Percentiles rank a stretch among this genome's conserved stretches.
Conservation (phyloP, 306 rosid species). For the Pyrus communis region DNA sequence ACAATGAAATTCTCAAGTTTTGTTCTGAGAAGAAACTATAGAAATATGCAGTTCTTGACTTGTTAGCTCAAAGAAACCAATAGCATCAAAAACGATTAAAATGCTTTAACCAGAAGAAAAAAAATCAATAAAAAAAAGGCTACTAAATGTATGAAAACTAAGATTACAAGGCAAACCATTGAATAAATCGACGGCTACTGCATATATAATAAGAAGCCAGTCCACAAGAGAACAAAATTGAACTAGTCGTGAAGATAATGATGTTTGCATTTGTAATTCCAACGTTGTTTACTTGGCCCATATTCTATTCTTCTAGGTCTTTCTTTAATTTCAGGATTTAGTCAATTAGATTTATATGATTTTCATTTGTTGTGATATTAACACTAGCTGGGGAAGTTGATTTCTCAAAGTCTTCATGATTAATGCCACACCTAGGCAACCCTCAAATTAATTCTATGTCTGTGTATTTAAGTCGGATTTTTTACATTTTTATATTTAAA, state of each 20-base stretch:
- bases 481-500: too few relatives aligned
- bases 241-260: not conserved
- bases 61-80: not conserved
- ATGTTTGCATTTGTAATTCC: not conserved
- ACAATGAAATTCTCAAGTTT: not conserved
- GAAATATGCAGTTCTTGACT: not conserved
- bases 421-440: not conserved
- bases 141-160: too few relatives aligned
- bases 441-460: not conserved
- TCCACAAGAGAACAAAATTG: too few relatives aligned
- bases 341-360: not conserved
- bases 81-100: too few relatives aligned
- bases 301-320: not conserved
- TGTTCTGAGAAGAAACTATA: not conserved
- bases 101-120: not conserved
- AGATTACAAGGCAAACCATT: too few relatives aligned
- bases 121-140: too few relatives aligned
- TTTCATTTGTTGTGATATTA: too few relatives aligned
- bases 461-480: too few relatives aligned
- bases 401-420: not conserved
- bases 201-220: too few relatives aligned
- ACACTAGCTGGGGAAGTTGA: not conserved
- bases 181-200: too few relatives aligned
- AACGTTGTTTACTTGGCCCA: too few relatives aligned
- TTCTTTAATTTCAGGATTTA: too few relatives aligned